Evolutionary conservation across 495 filamentous ascomycete genomes (phyloP), one percentile per base, ranked within the genome.

Genomic region (Corynascus novoguineensis): DNA sequence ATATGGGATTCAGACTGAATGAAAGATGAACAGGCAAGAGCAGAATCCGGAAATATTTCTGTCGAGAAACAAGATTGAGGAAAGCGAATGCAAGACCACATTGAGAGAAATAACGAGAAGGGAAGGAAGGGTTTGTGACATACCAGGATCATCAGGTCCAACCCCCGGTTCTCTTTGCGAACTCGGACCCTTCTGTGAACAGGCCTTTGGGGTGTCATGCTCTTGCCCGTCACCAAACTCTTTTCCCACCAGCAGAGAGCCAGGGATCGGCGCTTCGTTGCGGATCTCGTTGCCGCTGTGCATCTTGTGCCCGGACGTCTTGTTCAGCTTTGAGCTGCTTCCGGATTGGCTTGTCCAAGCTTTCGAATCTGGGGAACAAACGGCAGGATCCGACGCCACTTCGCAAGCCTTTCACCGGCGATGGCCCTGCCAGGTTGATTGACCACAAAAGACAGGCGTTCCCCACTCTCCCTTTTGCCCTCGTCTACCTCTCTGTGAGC

Each of bases 221-320:
- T 27, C 37, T 6, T 53, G 35, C 24, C 37, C 50, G 37, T 10
- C n/a, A 19, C 7, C 24, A 5, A 22, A 22, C 27, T 34, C 38
- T 12, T 48, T 15, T 4, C 32, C 40, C 40, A 22, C 35, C 10
- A 35, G 10, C 22, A 25, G 24, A 15, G 47, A n/a, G 48, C 42
- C 59, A 57, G 47, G 42, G 61, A 63, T 67, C 61, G 53, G 50
- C 61, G 50, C 37, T 56, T 48, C 32, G 31, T 53, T 59, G 45
- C 53, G 49, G 46, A 27, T 46, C 47, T 62, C 29, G 34, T 40
- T 9, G 34, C 29, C 49, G 46, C 34, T 55, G 21, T 58, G 38
- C 60, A 58, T 58, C 35, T n/a, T 48, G 53, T 31, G 11, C 38
- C 21, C 11, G 15, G 34, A 11, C 17, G 19, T 11, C 15, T 8